Conservation (phyloP, 345 rosid species). For the Gossypium arboreum region DNA sequence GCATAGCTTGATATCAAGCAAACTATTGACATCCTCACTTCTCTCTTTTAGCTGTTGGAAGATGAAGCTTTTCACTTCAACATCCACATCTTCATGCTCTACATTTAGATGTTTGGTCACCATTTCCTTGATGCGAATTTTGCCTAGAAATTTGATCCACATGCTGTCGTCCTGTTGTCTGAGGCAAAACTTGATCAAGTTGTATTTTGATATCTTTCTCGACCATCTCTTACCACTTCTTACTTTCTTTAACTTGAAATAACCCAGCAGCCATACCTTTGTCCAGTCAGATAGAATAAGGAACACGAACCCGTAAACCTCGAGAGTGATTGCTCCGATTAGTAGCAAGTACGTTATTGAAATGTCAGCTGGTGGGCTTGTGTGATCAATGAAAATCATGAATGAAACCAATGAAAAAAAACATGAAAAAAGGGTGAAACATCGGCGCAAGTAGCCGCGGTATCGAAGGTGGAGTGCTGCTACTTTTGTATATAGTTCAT, state of each 20-base stretch:
- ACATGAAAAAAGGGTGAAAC: not conserved
- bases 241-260: not conserved
- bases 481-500: slow-evolving; percentile 38
- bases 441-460: slow-evolving; percentile 22
- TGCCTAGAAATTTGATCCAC: not conserved
- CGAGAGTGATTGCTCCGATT: slow-evolving; percentile 28
- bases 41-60: not conserved
- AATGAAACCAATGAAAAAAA: slow-evolving; percentile 19
- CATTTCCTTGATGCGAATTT: not conserved
- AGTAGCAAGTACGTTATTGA: slow-evolving; percentile 33
- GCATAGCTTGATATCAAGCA: not conserved
- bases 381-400: not conserved
- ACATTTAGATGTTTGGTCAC: not conserved
- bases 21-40: not conserved
- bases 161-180: not conserved
- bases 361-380: slow-evolving; percentile 19
- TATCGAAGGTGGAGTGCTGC: not conserved
- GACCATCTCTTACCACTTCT: not conserved
- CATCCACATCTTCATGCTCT: not conserved
- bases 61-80: not conserved
- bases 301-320: slow-evolving; percentile 9
- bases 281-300: slow-evolving; percentile 14
- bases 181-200: not conserved
- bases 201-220: not conserved
- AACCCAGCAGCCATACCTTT: not conserved